phyloP scores from a whole-genome alignment of 441 rosid genomes.

The Euphorbia celastroides region DNA sequence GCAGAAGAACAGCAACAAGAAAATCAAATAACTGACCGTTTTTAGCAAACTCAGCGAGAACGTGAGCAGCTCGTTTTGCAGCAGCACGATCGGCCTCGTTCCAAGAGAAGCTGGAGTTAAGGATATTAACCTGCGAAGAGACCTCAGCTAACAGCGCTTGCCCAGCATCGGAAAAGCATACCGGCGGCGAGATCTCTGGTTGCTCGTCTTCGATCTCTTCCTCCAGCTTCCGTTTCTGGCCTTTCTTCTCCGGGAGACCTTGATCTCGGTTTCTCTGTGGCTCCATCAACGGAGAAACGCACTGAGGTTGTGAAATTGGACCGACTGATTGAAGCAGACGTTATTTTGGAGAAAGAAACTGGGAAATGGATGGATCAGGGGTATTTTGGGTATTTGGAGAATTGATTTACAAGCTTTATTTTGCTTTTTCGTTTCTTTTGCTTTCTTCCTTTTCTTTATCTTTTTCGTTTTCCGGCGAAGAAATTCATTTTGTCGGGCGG shows the following conservation, averaged over 20 bases:
- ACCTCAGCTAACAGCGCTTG: constrained; percentile 57
- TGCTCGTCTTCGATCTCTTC: constrained; percentile 51
- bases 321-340: constrained; percentile 5
- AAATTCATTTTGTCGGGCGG: constrained; percentile 1
- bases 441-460: neutral
- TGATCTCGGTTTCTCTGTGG: constrained; percentile 55
- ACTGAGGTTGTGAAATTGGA: neutral
- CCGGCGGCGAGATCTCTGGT: constrained; percentile 45
- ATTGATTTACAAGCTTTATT: neutral
- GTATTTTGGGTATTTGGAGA: constrained; percentile 24
- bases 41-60: constrained; percentile 93
- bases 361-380: constrained; percentile 35
- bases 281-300: constrained; percentile 35
- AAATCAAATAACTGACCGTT: constrained; percentile 45
- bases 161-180: constrained; percentile 47
- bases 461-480: constrained; percentile 2
- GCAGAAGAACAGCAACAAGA: constrained; percentile 22
- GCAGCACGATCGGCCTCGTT: constrained; percentile 83
- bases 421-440: neutral
- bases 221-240: constrained; percentile 91
- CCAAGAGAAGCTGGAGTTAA: constrained; percentile 74
- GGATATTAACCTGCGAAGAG: constrained; percentile 62
- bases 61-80: constrained; percentile 89
- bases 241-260: constrained; percentile 71
- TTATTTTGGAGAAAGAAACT: neutral